Percentiles rank a stretch among this genome's conserved stretches.
These are phyloP conservation scores for Sanghuangporus weigelae DNA, from an alignment of 1,284 basidiomycete species.

Conservation along the genomic window DNA sequence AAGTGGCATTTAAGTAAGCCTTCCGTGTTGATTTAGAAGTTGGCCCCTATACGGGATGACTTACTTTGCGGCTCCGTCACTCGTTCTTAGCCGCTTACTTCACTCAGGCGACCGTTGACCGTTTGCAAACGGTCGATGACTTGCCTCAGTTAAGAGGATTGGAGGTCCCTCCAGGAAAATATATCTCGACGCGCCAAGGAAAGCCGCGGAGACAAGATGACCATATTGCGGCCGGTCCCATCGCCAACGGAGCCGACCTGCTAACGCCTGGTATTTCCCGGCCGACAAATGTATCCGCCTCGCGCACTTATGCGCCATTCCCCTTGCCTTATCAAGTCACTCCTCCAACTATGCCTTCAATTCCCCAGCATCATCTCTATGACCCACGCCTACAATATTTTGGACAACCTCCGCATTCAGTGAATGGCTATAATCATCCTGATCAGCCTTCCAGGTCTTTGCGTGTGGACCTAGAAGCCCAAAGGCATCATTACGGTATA, in stretches of 20 bases:
- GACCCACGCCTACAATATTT: conserved; percentile 5
- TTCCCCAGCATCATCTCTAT: conserved; percentile 1
- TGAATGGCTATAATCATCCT: conserved; percentile 4
- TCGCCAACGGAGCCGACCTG: conserved; percentile 11
- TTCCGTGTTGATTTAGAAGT: not conserved
- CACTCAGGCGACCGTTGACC: conserved; percentile 27
- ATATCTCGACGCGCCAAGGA: conserved; percentile 18
- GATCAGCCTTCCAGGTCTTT: not conserved
- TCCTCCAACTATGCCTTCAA: not conserved
- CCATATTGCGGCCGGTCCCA: conserved; percentile 24
- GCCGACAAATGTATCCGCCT: conserved; percentile 25
- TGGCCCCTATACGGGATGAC: conserved; percentile 1
- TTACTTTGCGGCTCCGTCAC: not conserved
- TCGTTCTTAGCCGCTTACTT: conserved; percentile 34
- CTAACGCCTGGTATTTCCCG: conserved; percentile 24
- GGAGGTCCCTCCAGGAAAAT: conserved; percentile 18
- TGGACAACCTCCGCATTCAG: not conserved
- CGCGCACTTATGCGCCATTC: conserved; percentile 54
- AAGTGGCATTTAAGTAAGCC: conserved; percentile 41
- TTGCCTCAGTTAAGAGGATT: conserved; percentile 5
- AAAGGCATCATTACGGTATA: conserved; percentile 10
- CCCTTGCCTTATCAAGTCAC: conserved; percentile 26
- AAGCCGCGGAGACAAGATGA: conserved; percentile 24
- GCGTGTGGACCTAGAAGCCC: not conserved
- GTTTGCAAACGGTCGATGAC: conserved; percentile 17